These are phyloP conservation scores for Wickerhamiella brachini DNA, from an alignment of 805 yeast species.

Conservation along the genomic window DNA sequence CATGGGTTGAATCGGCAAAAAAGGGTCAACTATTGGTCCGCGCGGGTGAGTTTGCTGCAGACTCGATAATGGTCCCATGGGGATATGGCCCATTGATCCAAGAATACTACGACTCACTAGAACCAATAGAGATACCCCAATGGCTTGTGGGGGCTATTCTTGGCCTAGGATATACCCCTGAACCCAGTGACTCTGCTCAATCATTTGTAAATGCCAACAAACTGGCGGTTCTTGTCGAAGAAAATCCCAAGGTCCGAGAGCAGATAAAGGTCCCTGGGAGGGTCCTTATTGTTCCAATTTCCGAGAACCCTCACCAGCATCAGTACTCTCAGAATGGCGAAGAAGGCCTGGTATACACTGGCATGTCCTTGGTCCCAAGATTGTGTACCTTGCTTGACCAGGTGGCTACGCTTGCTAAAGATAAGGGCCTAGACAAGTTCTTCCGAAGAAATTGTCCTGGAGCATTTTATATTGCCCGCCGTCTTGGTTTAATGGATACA, in stretches of 20 bases:
- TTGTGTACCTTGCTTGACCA: neutral
- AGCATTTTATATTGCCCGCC: neutral
- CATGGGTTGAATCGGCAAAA: neutral
- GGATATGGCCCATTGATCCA: neutral
- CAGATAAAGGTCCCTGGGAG: neutral
- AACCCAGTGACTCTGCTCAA: neutral
- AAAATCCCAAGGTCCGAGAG: too few species aligned
- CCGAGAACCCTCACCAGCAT: too few species aligned
- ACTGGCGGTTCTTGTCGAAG: neutral
- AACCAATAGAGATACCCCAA: neutral
- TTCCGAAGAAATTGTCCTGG: neutral
- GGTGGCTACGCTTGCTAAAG: neutral
- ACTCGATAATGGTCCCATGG: neutral
- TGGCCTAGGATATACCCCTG: neutral
- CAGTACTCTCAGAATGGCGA: too few species aligned
- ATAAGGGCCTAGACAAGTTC: neutral
- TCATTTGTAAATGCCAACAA: neutral
- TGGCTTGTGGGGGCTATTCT: neutral
- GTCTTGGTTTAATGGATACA: constrained; percentile 3
- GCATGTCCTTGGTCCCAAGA: neutral
- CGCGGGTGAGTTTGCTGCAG: neutral
- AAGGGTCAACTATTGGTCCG: neutral
- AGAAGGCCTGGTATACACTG: neutral
- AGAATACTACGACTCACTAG: neutral
- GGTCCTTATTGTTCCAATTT: neutral